Conservation (phyloP, 768 basidiomycete genomes). For the Suillus subaureus region DNA sequence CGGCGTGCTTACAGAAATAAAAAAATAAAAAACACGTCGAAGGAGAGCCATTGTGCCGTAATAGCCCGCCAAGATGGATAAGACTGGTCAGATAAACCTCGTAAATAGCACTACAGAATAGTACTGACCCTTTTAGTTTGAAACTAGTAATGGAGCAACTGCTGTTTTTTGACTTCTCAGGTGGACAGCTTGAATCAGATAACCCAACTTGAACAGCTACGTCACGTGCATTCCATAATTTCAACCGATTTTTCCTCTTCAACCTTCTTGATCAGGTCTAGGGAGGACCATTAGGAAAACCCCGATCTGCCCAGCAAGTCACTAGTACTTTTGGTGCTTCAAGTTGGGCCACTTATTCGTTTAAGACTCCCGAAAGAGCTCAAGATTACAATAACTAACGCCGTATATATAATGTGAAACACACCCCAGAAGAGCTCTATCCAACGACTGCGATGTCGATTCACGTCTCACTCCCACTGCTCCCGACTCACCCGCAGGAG, state of each 20-base stretch:
- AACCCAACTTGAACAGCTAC: background rate
- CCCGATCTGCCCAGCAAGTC: background rate
- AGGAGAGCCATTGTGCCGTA: background rate
- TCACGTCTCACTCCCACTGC: conserved; percentile 25
- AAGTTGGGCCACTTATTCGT: background rate
- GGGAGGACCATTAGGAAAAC: background rate
- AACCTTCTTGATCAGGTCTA: background rate
- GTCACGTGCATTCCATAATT: background rate
- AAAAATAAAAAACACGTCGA: no score
- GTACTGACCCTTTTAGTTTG: background rate
- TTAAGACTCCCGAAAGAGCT: background rate
- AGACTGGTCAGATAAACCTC: background rate
- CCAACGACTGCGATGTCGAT: conserved; percentile 3
- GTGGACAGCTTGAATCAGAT: no score
- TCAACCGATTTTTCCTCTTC: background rate
- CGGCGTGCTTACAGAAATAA: no score
- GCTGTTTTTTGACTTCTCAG: no score
- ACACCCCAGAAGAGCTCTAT: background rate
- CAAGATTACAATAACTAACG: background rate
- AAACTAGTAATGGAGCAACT: background rate
- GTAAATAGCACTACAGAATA: background rate
- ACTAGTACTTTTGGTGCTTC: background rate
- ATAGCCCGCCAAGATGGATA: background rate
- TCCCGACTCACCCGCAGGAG: conserved; percentile 26
- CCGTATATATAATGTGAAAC: conserved; percentile 2